Evolutionary conservation across 176 grass and related monocot genomes (phyloP).

Genomic region (Calamus simplicifolius): DNA sequence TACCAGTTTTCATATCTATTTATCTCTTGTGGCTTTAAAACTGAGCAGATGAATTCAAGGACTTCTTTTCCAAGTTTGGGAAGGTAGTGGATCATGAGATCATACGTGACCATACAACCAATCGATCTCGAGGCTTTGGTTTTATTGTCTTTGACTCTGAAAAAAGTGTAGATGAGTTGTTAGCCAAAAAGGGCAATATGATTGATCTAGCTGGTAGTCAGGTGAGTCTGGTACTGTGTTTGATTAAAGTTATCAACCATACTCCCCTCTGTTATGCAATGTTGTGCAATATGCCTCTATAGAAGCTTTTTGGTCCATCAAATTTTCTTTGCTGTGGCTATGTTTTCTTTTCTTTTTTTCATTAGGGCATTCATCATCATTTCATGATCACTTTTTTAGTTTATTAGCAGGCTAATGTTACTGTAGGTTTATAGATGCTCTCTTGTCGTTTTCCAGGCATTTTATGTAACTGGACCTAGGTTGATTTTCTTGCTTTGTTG

Average conservation of each 20-base stretch:
- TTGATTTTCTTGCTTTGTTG: conserved; percentile 49
- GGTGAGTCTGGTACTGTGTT: conserved; percentile 40
- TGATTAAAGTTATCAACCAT: conserved; percentile 3
- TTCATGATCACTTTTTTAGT: background rate
- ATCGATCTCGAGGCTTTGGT: conserved; percentile 69
- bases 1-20: no score
- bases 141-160: conserved; percentile 91
- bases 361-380: no score
- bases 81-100: conserved; percentile 77
- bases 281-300: no score
- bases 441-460: conserved; percentile 11
- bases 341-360: no score
- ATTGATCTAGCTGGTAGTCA: conserved; percentile 85
- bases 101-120: conserved; percentile 75
- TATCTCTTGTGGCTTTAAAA: background rate
- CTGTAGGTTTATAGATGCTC: conserved; percentile 23
- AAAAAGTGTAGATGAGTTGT: conserved; percentile 83
- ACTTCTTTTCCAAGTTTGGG: conserved; percentile 80
- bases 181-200: conserved; percentile 93
- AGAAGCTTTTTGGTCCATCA: no score
- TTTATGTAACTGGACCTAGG: conserved; percentile 31
- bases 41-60: conserved; percentile 77
- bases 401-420: conserved; percentile 3
- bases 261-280: background rate
- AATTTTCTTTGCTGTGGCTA: no score